Evolutionary conservation across 2,329 filamentous ascomycete genomes (phyloP).

Genomic region (Pseudopyricularia cyperi): DNA sequence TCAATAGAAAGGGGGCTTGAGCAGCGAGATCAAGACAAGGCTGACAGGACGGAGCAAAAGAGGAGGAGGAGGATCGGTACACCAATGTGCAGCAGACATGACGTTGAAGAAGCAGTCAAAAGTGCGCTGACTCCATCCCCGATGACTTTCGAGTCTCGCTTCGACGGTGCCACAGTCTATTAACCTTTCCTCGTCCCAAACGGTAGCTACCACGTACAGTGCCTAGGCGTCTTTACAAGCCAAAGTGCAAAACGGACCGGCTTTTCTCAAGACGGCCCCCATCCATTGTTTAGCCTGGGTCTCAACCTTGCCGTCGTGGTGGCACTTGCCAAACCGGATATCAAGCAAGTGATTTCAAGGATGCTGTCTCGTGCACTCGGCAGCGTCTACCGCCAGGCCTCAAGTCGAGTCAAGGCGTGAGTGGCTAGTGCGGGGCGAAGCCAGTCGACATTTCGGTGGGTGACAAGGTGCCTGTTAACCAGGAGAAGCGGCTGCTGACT

Average conservation of each 20-base stretch:
- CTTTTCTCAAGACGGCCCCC: constrained; percentile 50
- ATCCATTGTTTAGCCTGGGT: no score
- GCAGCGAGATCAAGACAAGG: no score
- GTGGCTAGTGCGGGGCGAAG: constrained; percentile 18
- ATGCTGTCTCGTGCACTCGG: constrained; percentile 41
- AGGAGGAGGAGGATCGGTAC: no score
- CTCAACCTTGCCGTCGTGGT: constrained; percentile 45
- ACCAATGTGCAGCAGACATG: neutral
- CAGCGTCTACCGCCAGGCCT: constrained; percentile 32
- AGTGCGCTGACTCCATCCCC: constrained; percentile 42
- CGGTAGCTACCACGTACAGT: constrained; percentile 47
- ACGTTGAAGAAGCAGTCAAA: constrained; percentile 7
- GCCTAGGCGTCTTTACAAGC: constrained; percentile 47
- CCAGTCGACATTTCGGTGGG: constrained; percentile 35
- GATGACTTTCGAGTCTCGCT: constrained; percentile 42
- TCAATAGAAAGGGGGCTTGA: constrained; percentile 18
- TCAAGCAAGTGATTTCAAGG: constrained; percentile 35
- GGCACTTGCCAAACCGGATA: constrained; percentile 40
- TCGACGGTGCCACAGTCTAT: constrained; percentile 37
- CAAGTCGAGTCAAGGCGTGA: constrained; percentile 38
- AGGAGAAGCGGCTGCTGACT: constrained; percentile 44
- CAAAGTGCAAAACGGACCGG: constrained; percentile 40
- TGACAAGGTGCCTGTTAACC: constrained; percentile 49
- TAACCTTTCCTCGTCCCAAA: constrained; percentile 41
- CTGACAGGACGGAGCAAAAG: no score